These are phyloP conservation scores for Suillus tomentosus DNA, from an alignment of 768 basidiomycete species.

Conservation along the genomic window DNA sequence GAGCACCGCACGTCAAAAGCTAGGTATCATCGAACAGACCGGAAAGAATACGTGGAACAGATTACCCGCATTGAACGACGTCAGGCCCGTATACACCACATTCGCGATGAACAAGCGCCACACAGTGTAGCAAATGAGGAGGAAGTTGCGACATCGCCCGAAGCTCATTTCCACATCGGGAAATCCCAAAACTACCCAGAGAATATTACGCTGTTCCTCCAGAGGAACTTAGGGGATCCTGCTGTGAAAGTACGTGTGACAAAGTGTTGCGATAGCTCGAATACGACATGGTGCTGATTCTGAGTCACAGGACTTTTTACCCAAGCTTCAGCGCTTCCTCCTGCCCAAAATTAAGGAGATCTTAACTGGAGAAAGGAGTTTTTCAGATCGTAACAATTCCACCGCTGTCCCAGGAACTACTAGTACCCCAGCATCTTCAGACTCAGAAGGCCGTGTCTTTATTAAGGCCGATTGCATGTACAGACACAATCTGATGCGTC, in stretches of 20 bases:
- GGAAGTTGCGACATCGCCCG: background rate
- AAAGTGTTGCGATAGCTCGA: background rate
- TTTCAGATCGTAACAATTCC: slow-evolving; percentile 18
- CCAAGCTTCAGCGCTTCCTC: slow-evolving; percentile 12
- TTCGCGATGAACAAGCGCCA: background rate
- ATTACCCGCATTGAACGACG: background rate
- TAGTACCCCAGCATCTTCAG: background rate
- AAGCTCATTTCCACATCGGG: slow-evolving; percentile 25
- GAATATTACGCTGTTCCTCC: slow-evolving; percentile 8
- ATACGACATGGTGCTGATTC: slow-evolving; percentile 1
- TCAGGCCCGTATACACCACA: slow-evolving; percentile 3
- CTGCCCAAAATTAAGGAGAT: slow-evolving; percentile 10
- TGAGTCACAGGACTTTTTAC: slow-evolving; percentile 14
- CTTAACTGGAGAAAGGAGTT: slow-evolving; percentile 19
- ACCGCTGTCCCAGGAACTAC: background rate
- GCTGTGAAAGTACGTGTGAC: slow-evolving; percentile 19
- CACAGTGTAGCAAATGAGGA: background rate
- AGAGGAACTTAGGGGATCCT: slow-evolving; percentile 25
- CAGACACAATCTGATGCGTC: background rate
- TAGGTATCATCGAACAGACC: slow-evolving; percentile 13
- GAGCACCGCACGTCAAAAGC: slow-evolving; percentile 17
- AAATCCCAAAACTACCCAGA: slow-evolving; percentile 2
- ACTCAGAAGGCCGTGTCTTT: background rate
- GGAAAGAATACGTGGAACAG: slow-evolving; percentile 4
- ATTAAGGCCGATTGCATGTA: background rate